Conservation (phyloP, 768 basidiomycete genomes). For the Kwoniella mangroviensis region DNA sequence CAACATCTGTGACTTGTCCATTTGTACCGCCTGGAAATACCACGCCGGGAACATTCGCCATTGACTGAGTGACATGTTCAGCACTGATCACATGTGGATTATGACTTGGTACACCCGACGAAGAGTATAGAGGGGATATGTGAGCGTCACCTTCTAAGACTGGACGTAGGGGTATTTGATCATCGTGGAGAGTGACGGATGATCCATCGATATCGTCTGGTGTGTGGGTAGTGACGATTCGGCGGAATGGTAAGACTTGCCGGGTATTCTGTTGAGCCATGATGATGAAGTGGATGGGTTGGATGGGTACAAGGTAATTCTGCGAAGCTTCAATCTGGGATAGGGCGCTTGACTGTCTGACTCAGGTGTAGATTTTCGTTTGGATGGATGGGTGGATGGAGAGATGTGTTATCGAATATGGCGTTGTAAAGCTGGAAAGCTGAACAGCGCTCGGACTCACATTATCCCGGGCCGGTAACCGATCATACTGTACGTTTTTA, state of each 20-base stretch:
- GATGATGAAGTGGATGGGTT: neutral
- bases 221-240: constrained; percentile 40
- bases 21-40: constrained; percentile 45
- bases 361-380: too few species aligned
- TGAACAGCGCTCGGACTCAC: too few species aligned
- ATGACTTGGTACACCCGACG: constrained; percentile 28
- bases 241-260: constrained; percentile 15
- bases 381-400: too few species aligned
- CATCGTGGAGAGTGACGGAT: constrained; percentile 27
- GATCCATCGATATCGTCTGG: constrained; percentile 24
- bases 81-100: constrained; percentile 27
- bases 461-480: too few species aligned
- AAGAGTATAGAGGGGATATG: constrained; percentile 37
- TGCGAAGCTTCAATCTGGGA: too few species aligned
- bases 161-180: constrained; percentile 27
- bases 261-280: neutral
- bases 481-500: too few species aligned
- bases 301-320: too few species aligned
- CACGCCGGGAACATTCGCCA: constrained; percentile 27
- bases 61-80: constrained; percentile 21
- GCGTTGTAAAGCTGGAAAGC: too few species aligned
- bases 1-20: constrained; percentile 47
- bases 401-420: too few species aligned
- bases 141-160: constrained; percentile 26
- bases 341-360: too few species aligned